Evolutionary conservation across 257 asterid species (phyloP).

Genomic region (Linderniella brevidens): DNA sequence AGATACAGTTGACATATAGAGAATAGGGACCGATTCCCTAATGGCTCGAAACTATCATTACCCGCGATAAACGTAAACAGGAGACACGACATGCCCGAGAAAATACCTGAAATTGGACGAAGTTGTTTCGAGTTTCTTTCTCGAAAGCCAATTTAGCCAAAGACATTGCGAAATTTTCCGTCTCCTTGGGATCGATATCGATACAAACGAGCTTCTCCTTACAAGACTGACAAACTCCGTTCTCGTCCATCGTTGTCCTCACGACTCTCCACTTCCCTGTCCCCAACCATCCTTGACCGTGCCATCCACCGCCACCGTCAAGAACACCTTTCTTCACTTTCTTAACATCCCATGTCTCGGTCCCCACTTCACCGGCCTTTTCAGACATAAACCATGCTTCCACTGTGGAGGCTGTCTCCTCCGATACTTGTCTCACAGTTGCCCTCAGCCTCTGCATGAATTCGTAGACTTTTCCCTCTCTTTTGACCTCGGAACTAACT

Average conservation of each 20-base stretch:
- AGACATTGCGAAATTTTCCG: slow-evolving; percentile 55
- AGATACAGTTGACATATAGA: too few species aligned
- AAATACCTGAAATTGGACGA: slow-evolving; percentile 59
- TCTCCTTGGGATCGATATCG: slow-evolving; percentile 91
- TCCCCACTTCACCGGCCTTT: slow-evolving; percentile 45
- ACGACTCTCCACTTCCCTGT: slow-evolving; percentile 67
- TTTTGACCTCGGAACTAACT: slow-evolving; percentile 40
- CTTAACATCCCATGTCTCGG: slow-evolving; percentile 45
- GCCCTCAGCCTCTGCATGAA: slow-evolving; percentile 78
- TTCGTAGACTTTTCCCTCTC: slow-evolving; percentile 67
- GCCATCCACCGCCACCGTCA: slow-evolving; percentile 99
- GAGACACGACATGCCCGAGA: too few species aligned
- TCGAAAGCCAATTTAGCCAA: slow-evolving; percentile 49
- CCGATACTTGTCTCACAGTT: slow-evolving; percentile 72
- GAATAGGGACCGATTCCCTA: too few species aligned
- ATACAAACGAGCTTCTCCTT: slow-evolving; percentile 73
- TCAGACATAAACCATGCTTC: slow-evolving; percentile 74
- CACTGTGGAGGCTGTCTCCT: slow-evolving; percentile 48
- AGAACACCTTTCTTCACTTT: slow-evolving; percentile 53
- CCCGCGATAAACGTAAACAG: neutral
- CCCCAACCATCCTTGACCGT: slow-evolving; percentile 97
- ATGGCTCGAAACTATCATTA: too few species aligned
- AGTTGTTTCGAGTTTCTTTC: slow-evolving; percentile 44
- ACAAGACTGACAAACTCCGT: slow-evolving; percentile 61
- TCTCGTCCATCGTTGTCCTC: slow-evolving; percentile 41